Percentiles rank a stretch among this genome's conserved stretches.
Conservation (phyloP, 208 protist genomes). For the Leishmania braziliensis region DNA sequence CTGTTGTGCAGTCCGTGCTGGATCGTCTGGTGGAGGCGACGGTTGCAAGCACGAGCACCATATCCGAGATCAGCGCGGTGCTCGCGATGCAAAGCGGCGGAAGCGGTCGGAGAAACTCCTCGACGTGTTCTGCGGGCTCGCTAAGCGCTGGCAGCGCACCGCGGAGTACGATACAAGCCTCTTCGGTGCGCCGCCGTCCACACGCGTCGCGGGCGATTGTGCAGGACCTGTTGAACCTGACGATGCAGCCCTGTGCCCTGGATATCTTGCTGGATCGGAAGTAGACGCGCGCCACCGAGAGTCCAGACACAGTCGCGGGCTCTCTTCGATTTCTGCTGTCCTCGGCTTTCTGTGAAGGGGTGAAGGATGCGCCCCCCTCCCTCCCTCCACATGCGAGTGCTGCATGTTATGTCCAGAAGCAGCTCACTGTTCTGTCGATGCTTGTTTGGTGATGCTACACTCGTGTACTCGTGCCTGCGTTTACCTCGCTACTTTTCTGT, state of each 20-base stretch:
- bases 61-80: constrained; percentile 37
- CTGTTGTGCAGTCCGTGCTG: constrained; percentile 69
- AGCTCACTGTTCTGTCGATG: not conserved
- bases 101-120: not conserved
- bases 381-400: not conserved
- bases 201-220: constrained; percentile 44
- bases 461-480: not conserved
- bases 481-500: not conserved
- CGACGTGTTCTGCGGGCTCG: not conserved
- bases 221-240: constrained; percentile 74
- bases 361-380: not conserved
- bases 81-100: constrained; percentile 14
- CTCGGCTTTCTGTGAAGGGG: not conserved
- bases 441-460: not conserved
- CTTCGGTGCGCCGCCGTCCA: constrained; percentile 17
- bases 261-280: constrained; percentile 73
- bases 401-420: not conserved
- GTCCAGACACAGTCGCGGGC: no score
- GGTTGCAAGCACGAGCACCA: constrained; percentile 37
- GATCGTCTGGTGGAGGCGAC: constrained; percentile 63
- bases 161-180: not conserved
- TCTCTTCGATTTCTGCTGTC: not conserved
- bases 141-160: not conserved
- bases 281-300: not conserved
- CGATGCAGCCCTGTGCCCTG: constrained; percentile 71